These are phyloP conservation scores for Blastocystis hominis DNA, from an alignment of 352 stramenopile genomes.

Conservation along the genomic window DNA sequence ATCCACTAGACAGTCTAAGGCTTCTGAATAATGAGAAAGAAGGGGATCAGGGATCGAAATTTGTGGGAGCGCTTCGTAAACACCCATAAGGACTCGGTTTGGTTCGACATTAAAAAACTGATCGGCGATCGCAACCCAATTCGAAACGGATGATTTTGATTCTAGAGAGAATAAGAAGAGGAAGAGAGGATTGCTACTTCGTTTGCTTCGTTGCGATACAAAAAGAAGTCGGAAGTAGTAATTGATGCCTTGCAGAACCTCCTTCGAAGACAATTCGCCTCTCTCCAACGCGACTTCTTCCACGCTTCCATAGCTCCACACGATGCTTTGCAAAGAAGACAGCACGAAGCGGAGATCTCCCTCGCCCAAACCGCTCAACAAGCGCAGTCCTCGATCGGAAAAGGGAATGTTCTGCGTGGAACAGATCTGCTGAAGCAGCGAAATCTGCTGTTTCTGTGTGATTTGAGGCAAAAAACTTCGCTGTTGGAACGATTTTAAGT, in stretches of 20 bases:
- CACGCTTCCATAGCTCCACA: neutral
- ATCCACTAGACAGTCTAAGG: neutral
- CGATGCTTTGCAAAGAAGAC: neutral
- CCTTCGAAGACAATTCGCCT: neutral
- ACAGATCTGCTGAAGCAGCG: slow-evolving; percentile 9
- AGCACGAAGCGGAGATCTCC: slow-evolving; percentile 12
- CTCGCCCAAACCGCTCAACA: neutral
- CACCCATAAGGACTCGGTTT: neutral
- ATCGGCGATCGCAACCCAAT: neutral
- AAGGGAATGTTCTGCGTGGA: neutral
- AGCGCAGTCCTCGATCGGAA: neutral
- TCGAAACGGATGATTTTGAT: neutral
- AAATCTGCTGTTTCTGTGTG: neutral
- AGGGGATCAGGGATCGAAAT: slow-evolving; percentile 10
- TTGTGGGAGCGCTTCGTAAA: neutral
- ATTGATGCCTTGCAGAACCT: neutral
- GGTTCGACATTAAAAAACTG: slow-evolving; percentile 19
- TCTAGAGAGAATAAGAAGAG: neutral
- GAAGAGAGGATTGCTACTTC: neutral
- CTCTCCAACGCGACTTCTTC: neutral
- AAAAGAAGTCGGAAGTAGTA: slow-evolving; percentile 4
- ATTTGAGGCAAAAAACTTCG: neutral
- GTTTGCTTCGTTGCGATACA: neutral
- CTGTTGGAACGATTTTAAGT: neutral
- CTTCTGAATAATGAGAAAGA: neutral